These are phyloP conservation scores for Sclerotinia spermophila DNA, from an alignment of 2,329 filamentous ascomycete genomes.

Conservation along the genomic window DNA sequence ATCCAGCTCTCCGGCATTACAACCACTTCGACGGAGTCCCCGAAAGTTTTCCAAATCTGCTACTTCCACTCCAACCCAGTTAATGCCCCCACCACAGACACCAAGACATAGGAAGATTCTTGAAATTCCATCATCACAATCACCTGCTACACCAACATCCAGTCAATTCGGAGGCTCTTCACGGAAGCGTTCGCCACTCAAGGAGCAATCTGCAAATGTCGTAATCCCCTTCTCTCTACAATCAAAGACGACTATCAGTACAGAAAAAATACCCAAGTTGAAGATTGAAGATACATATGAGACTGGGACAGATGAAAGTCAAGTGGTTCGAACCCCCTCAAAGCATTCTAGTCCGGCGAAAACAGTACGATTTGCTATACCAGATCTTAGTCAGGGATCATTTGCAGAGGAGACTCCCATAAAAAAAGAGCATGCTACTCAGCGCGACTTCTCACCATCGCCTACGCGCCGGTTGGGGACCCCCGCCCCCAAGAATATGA, in stretches of 20 bases:
- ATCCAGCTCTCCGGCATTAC: constrained; percentile 19
- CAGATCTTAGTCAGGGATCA: constrained; percentile 16
- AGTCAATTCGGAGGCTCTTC: constrained; percentile 24
- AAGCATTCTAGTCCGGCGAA: constrained; percentile 32
- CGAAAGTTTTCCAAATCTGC: not conserved
- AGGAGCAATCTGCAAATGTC: constrained; percentile 28
- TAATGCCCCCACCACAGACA: constrained; percentile 32
- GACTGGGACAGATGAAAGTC: constrained; percentile 25
- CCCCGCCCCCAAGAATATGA: constrained; percentile 15
- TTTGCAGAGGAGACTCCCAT: constrained; percentile 16
- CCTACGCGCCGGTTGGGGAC: not conserved
- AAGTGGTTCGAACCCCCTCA: constrained; percentile 24
- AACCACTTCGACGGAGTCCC: constrained; percentile 12
- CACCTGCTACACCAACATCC: constrained; percentile 35
- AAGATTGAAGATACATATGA: constrained; percentile 33
- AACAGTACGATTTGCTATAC: constrained; percentile 32
- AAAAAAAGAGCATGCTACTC: not conserved
- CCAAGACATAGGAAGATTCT: constrained; percentile 24
- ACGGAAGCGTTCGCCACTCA: constrained; percentile 24
- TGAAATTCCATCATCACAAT: constrained; percentile 38
- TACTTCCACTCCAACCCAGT: constrained; percentile 7
- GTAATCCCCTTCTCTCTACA: constrained; percentile 28
- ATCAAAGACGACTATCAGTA: constrained; percentile 18
- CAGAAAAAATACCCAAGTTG: constrained; percentile 27
- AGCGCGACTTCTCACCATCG: not conserved